These are phyloP conservation scores for Calophaca sinica DNA, from an alignment of 306 rosid genomes.

Conservation along the genomic window DNA sequence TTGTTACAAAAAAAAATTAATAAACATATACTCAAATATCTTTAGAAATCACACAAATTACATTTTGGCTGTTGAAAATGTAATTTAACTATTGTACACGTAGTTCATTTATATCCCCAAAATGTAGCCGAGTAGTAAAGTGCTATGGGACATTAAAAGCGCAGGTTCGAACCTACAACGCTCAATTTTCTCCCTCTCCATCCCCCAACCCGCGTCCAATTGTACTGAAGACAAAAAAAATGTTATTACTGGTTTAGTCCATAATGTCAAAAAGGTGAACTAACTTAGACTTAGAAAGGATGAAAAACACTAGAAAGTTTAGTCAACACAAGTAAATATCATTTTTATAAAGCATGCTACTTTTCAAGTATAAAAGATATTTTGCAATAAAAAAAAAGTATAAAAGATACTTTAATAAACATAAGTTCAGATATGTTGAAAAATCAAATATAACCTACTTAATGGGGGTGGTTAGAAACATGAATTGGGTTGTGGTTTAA, in stretches of 20 bases:
- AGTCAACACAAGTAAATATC: conserved; percentile 17
- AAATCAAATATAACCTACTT: neutral
- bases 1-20: no score
- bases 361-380: neutral
- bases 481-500: no score
- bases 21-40: no score
- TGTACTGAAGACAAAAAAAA: no score
- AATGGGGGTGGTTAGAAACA: neutral
- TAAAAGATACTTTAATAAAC: neutral
- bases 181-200: no score
- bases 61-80: neutral
- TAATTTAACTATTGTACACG: no score
- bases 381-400: neutral
- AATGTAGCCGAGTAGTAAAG: no score
- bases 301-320: neutral
- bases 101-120: no score
- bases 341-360: neutral
- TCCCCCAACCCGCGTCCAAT: no score
- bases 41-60: no score
- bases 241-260: neutral
- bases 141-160: no score
- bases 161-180: no score
- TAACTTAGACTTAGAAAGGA: neutral
- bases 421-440: neutral
- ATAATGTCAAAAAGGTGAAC: neutral